Evolutionary conservation across 2,329 filamentous ascomycete species (phyloP).

Genomic region (Ascochyta rabiei): DNA sequence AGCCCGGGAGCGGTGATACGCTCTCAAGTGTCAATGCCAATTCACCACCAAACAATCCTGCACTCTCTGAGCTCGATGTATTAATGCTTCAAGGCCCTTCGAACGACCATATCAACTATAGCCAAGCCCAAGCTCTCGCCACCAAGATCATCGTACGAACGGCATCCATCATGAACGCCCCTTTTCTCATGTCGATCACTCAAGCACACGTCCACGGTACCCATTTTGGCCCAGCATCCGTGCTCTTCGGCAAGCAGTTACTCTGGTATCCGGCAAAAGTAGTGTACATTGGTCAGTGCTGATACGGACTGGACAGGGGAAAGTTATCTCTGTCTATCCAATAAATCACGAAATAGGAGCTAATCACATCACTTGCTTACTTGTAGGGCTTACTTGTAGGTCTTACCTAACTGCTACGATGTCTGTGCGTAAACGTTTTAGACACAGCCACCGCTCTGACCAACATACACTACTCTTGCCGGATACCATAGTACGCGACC

Average conservation of each 20-base stretch:
- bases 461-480: no score
- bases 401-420: no score
- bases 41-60: not conserved
- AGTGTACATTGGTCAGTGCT: no score
- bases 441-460: no score
- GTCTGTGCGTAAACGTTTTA: no score
- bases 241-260: conserved; percentile 48
- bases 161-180: conserved; percentile 40
- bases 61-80: conserved; percentile 2
- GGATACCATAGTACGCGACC: no score
- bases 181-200: conserved; percentile 44
- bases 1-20: not conserved
- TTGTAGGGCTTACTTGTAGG: no score
- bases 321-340: no score
- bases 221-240: conserved; percentile 50
- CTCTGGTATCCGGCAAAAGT: no score
- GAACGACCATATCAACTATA: not conserved
- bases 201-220: conserved; percentile 55
- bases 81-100: conserved; percentile 35
- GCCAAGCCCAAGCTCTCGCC: conserved; percentile 43
- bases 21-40: not conserved
- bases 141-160: conserved; percentile 50
- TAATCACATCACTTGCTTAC: no score
- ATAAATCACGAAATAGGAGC: no score
- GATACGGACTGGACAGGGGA: no score